Evolutionary conservation across 2,329 filamentous ascomycete species (phyloP).

Genomic region (Xylaria sp.): DNA sequence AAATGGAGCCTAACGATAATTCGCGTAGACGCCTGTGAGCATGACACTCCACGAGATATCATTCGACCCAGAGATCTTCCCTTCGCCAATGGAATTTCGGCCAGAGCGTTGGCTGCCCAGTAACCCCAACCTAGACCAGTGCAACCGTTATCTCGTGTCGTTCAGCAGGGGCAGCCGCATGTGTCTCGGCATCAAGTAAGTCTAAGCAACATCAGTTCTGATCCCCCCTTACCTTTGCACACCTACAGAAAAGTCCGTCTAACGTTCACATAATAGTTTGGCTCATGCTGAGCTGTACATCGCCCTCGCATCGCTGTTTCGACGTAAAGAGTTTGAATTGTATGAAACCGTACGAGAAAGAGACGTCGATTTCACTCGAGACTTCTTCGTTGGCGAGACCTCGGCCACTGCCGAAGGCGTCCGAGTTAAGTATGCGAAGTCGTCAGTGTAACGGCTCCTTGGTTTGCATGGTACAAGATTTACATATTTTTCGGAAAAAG

Average conservation of each 20-base stretch:
- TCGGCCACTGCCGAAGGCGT: slow-evolving; percentile 30
- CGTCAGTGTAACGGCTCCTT: not conserved
- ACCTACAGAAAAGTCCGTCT: not conserved
- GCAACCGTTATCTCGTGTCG: slow-evolving; percentile 30
- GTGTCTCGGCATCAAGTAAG: slow-evolving; percentile 38
- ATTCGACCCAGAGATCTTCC: slow-evolving; percentile 34
- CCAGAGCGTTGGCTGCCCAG: slow-evolving; percentile 36
- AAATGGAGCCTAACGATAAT: not conserved
- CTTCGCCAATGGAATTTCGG: slow-evolving; percentile 30
- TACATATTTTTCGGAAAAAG: not conserved
- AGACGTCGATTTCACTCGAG: slow-evolving; percentile 36
- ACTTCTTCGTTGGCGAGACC: slow-evolving; percentile 38
- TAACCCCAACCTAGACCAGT: slow-evolving; percentile 34
- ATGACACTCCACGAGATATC: slow-evolving; percentile 37
- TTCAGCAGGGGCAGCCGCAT: slow-evolving; percentile 35
- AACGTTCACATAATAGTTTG: slow-evolving; percentile 22
- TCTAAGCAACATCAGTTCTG: not conserved
- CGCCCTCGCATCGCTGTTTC: slow-evolving; percentile 30
- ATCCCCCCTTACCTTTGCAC: no score
- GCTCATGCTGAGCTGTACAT: slow-evolving; percentile 37
- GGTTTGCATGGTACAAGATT: not conserved
- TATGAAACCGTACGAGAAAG: slow-evolving; percentile 32
- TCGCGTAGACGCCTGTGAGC: slow-evolving; percentile 33
- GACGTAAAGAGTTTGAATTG: slow-evolving; percentile 25
- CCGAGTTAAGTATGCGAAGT: slow-evolving; percentile 23